Base-by-base conservation (phyloP, 495 filamentous ascomycete genomes). In the Parathielavia appendiculata region DNA sequence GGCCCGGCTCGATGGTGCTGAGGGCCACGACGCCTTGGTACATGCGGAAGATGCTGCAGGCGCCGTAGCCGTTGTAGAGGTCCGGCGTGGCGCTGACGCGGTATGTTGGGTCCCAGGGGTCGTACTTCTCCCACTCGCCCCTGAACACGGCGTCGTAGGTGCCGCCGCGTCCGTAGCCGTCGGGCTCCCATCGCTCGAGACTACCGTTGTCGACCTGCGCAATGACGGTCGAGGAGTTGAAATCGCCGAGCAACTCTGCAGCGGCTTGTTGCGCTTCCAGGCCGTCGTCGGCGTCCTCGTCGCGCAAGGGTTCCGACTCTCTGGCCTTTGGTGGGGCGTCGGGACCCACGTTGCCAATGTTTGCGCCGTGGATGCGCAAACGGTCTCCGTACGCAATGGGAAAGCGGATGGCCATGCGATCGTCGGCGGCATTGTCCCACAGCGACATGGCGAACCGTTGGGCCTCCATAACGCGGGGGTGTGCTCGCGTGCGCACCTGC, bases 21-120 rank as follows among this genome's bases (percentile, higher is more conserved):
- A 95, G 82, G n/a, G 86, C 84, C 14, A 96, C 77, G 79, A 91
- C 90, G 26, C 90, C 91, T 66, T 95, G 90, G 73, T 87, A 92
- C 80, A 95, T 90, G 16, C 91, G 82, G 76, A 92, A 87, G 81
- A 92, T 90, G 19, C 82, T 87, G 74, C 91, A 95, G 2, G 87
- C 85, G 5, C 91, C 90, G 11, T 89, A 84, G 35, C 91, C 90
- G 63, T 95, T 86, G 73, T 97, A 96, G 43, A 96, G 66, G 58
- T 97, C 91, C 57, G 84, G 83, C 17, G 82, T 82, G 7, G 86
- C 89, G 14, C 75, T 79, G 22, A 95, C 71, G 45, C 92, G 81
- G 66, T 85, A 84, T 46, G 83, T 86, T 10, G 83, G 83, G 63
- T 95, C 90, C 86, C 87, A 96, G 0, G 91, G 83, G 66, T 95